phyloP scores from a whole-genome alignment of 306 rosid genomes.

The Abrus precatorius region DNA sequence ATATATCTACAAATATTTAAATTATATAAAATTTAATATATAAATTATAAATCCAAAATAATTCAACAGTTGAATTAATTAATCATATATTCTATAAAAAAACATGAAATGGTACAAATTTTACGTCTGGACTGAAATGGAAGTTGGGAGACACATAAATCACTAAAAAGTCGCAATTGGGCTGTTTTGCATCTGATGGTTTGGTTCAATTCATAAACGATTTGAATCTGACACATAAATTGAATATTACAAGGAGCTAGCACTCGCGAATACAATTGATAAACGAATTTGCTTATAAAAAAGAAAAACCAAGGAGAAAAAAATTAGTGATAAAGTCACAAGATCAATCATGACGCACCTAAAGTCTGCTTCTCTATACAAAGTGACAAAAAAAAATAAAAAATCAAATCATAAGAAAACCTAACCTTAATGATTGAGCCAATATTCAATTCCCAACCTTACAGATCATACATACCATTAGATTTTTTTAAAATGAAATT shows the following conservation, averaged over 20 bases:
- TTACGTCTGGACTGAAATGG: no score
- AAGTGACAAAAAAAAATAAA: not conserved
- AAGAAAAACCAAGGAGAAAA: not conserved
- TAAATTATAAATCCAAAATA: no score
- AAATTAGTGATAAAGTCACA: not conserved
- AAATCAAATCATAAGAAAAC: not conserved
- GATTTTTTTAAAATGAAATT: not conserved
- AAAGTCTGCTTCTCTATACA: slow-evolving; percentile 1
- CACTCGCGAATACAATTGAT: not conserved
- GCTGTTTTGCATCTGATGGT: no score
- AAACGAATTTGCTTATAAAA: slow-evolving; percentile 15
- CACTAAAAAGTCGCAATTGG: no score
- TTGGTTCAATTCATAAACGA: no score
- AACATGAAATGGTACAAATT: no score
- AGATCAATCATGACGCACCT: not conserved
- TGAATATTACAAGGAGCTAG: not conserved
- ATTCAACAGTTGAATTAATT: no score
- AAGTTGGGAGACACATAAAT: no score
- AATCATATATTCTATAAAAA: no score
- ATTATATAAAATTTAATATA: no score
- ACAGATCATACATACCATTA: not conserved
- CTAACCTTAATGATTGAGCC: not conserved
- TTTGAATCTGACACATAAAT: no score
- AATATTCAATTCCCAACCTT: not conserved
- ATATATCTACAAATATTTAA: no score